Evolutionary conservation across 1,139 yeast genomes (phyloP).

Genomic region (Diutina neorugosa): DNA sequence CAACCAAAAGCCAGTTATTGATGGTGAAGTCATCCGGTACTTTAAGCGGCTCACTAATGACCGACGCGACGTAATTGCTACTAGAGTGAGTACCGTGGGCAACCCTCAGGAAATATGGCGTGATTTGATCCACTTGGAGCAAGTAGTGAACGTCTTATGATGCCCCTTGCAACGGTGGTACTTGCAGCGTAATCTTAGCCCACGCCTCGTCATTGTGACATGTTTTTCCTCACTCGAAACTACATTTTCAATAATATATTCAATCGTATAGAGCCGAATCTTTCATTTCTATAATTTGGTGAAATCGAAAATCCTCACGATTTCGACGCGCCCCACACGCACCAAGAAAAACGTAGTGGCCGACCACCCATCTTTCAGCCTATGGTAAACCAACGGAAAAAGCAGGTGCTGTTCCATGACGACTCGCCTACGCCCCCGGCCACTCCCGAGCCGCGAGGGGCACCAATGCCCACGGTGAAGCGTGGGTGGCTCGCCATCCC

Average conservation of each 20-base stretch:
- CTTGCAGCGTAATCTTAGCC: not conserved
- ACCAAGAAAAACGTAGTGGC: not conserved
- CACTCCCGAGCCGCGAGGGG: not conserved
- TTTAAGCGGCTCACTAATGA: slow-evolving; percentile 48
- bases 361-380: not conserved
- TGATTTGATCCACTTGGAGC: slow-evolving; percentile 47
- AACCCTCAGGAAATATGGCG: slow-evolving; percentile 50
- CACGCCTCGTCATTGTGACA: too few relatives aligned
- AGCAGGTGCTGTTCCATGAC: not conserved
- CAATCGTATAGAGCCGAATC: too few relatives aligned
- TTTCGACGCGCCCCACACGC: not conserved
- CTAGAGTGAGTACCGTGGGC: slow-evolving; percentile 41
- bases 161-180: too few relatives aligned
- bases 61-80: slow-evolving; percentile 38
- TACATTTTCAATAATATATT: too few relatives aligned
- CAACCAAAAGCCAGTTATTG: slow-evolving; percentile 46
- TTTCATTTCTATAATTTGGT: too few relatives aligned
- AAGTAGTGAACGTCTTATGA: slow-evolving; percentile 19
- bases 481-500: slow-evolving; percentile 24
- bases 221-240: too few relatives aligned
- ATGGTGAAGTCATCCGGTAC: slow-evolving; percentile 40
- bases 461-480: not conserved
- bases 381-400: not conserved
- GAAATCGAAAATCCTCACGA: not conserved
- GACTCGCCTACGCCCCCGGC: not conserved